Evolutionary conservation across 208 protist species (phyloP), one percentile per base, ranked within the genome.

Genomic region (Trypanosoma boissoni): DNA sequence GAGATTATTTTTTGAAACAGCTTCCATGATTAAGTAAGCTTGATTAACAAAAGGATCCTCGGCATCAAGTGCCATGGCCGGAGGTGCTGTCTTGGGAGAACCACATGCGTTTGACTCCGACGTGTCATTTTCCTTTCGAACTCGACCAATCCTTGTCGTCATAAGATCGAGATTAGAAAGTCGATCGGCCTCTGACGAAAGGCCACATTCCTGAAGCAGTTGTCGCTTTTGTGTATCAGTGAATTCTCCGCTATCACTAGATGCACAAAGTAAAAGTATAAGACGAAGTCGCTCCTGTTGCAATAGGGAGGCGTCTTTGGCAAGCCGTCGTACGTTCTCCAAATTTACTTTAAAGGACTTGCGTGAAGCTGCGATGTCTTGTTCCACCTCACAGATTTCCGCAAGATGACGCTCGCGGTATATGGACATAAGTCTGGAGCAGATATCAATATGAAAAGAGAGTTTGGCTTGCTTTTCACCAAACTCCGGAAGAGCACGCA

Each of bases 361-460:
- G 5, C 76, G 63, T 14, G 58, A 64, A 18, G 69, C 68, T 28
- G 74, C 73, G 18, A 88, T 73, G 63, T 85, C 74, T 41, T 86
- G 78, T 69, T 92, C 85, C n/a, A 86, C 46, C 59, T 83, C 80
- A 52, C 80, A 84, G 23, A 88, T 65, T 39, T 72, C 74, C 14
- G 60, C 59, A 45, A 92, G 68, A 21, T 72, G 66, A 63, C 82
- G 59, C 46, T 75, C 58, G 44, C 64, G 72, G 69, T 87, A 92
- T 45, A 70, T 28, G 21, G 77, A 58, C 74, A 85, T 86, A 27
- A 92, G 64, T 32, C 77, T 88, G 16, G 78, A 83, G 66, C 80
- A 88, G 39, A 92, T 88, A 64, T 92, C 84, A 53, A 92, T 83
- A 61, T 92, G 84, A 49, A 87, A 56, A 10, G 80, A 88, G 10